Evolutionary conservation across 257 asterid genomes (phyloP), one percentile per base, ranked within the genome.

Genomic region (Anisodus acutangulus): DNA sequence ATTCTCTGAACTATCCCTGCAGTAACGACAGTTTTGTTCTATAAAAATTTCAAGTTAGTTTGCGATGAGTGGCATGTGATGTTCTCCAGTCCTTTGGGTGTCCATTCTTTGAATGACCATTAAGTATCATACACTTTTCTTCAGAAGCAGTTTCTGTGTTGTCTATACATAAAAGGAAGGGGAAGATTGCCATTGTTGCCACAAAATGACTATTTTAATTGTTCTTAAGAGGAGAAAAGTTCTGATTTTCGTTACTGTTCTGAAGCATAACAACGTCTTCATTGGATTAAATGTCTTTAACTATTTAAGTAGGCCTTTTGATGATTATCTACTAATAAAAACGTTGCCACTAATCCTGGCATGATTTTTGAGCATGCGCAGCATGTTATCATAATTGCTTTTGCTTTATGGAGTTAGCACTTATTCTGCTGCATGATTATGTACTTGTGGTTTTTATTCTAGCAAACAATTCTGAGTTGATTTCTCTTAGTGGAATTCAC

Each of bases 331-430:
- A 54, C 66, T 74, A 70, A 82, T 57, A 64, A 70, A 35, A 54
- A 82, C 76, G 60, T 79, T 85, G 80, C 51, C 79, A 83, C 76
- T 88, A 22, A 80, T 59, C 71, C 62, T 62, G 59, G 58, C 85
- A 80, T 89, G 82, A 82, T 80, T 84, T 67, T 68, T 89, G 22
- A 78, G 90, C 92, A 88, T 83, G 90, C 89, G 58, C 79, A 71
- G 45, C 86, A 83, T 84, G 83, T 83, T 81, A 78, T 79, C 89
- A 86, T 90, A 22, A 85, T 85, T 84, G 31, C 74, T 17, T 78
- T 82, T 86, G 87, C 84, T 76, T 76, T 78, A 31, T 78, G 81
- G 49, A 26, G 41, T 78, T 78, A 13, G 49, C 26, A 78, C 16
- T 78, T 78, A 78, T 78, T 53, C 81, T 76, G 63, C 63, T 76